Evolutionary conservation across 352 stramenopile genomes (phyloP).

Genomic region (Phytophthora agathidicida): DNA sequence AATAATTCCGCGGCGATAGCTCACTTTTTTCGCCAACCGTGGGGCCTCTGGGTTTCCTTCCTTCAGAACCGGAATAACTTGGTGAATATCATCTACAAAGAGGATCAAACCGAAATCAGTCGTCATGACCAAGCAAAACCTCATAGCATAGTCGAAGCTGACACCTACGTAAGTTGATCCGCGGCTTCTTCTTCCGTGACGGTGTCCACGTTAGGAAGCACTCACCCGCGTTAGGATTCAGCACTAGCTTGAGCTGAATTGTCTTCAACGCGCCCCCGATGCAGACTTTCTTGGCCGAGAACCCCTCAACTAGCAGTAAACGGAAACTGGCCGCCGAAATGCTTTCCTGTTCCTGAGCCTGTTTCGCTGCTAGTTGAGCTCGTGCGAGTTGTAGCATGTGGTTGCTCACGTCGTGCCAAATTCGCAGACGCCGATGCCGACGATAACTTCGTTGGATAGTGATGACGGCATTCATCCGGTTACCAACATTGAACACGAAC

Average conservation of each 20-base stretch:
- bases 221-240: constrained; percentile 47
- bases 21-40: constrained; percentile 68
- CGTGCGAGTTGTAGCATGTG: constrained; percentile 55
- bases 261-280: constrained; percentile 71
- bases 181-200: constrained; percentile 68
- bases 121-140: not conserved
- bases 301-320: constrained; percentile 50
- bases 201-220: constrained; percentile 80
- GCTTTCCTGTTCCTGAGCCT: constrained; percentile 39
- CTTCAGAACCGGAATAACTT: constrained; percentile 58
- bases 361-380: constrained; percentile 27
- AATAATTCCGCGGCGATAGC: constrained; percentile 61
- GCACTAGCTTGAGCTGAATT: constrained; percentile 60
- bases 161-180: constrained; percentile 63
- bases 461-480: constrained; percentile 24
- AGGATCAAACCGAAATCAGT: constrained; percentile 5
- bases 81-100: constrained; percentile 60
- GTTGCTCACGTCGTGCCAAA: constrained; percentile 45
- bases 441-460: constrained; percentile 46
- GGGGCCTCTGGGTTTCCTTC: constrained; percentile 56
- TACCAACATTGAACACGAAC: constrained; percentile 23
- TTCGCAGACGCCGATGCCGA: constrained; percentile 43
- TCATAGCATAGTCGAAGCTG: not conserved
- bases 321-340: constrained; percentile 60
- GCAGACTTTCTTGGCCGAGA: constrained; percentile 75